Percentiles rank a stretch among this genome's conserved stretches.
Evolutionary conservation across 169 alveolate species (phyloP).

Genomic region (Perkinsus marinus): DNA sequence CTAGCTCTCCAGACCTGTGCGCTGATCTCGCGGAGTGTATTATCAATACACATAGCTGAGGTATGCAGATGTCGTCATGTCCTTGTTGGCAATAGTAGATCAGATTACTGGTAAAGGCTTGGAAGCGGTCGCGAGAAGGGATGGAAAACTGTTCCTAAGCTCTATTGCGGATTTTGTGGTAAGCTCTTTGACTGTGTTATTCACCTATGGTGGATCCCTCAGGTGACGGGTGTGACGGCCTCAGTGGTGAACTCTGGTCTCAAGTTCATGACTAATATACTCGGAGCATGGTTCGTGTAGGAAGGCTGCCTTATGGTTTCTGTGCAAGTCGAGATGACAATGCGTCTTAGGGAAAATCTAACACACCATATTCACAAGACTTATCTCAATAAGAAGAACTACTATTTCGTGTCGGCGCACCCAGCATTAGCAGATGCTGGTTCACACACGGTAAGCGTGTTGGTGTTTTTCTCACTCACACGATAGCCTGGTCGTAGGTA

Average conservation of each 20-base stretch:
- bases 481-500: background rate
- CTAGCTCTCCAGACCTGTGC: background rate
- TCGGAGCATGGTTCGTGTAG: background rate
- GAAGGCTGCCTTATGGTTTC: background rate
- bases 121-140: background rate
- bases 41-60: background rate
- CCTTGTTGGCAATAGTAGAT: background rate
- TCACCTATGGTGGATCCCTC: background rate
- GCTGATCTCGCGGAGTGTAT: background rate
- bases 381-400: background rate
- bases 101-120: background rate
- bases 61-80: background rate
- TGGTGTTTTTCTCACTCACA: background rate
- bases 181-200: background rate
- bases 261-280: background rate
- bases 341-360: background rate
- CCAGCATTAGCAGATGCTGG: background rate
- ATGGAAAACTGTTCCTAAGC: background rate
- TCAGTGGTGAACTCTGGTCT: background rate
- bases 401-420: background rate
- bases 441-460: too few species aligned
- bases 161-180: background rate
- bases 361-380: background rate
- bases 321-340: background rate
- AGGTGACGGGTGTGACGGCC: background rate